Evolutionary conservation across 768 basidiomycete genomes (phyloP).

Genomic region (Leccinum rimulosum): DNA sequence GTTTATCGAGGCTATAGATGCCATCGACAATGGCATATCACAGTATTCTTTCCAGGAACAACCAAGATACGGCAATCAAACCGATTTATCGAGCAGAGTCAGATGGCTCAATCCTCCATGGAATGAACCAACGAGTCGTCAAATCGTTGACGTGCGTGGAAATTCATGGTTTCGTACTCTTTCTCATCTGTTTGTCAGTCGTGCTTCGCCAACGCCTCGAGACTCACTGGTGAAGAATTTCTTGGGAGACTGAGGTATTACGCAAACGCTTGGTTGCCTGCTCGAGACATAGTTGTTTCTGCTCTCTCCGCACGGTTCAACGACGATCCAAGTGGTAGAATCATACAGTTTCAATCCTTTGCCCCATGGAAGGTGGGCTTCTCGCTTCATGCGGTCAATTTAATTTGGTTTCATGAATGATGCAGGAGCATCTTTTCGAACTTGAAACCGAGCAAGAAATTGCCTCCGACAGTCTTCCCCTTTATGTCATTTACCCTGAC

Average conservation of each 20-base stretch:
- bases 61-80: conserved; percentile 71
- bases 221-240: conserved; percentile 84
- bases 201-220: conserved; percentile 76
- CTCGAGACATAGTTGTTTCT: conserved; percentile 71
- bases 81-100: conserved; percentile 85
- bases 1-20: conserved; percentile 94
- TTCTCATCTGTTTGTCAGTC: conserved; percentile 40
- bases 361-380: conserved; percentile 80
- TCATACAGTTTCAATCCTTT: conserved; percentile 78
- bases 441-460: conserved; percentile 63
- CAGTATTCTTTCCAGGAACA: conserved; percentile 69
- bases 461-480: conserved; percentile 49
- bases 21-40: conserved; percentile 90
- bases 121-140: conserved; percentile 76
- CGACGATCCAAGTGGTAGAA: conserved; percentile 69
- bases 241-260: conserved; percentile 76
- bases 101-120: conserved; percentile 85
- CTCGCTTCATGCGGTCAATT: neutral
- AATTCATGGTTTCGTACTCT: conserved; percentile 1
- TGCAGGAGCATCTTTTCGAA: conserved; percentile 86
- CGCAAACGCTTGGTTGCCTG: conserved; percentile 89
- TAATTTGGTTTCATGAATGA: conserved; percentile 12
- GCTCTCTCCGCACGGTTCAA: conserved; percentile 53
- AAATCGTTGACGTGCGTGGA: conserved; percentile 66
- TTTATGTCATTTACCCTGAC: conserved; percentile 91